Base-by-base conservation (phyloP, 1,284 basidiomycete species). In the Serendipita sp. region DNA sequence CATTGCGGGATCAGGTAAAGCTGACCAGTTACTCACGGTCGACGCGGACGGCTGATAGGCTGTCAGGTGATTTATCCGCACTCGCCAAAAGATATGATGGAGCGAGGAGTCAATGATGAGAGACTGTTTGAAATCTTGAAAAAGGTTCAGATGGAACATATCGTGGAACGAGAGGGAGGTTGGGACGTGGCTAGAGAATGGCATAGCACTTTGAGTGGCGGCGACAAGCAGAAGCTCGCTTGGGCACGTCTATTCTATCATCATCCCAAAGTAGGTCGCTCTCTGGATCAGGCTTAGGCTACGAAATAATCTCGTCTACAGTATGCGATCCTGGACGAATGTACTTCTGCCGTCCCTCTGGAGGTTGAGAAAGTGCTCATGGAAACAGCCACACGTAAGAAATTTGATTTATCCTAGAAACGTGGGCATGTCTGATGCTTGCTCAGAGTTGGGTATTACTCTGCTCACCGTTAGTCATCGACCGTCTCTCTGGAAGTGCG, bases 241-340 rank as follows among this genome's bases (percentile, higher is more conserved):
- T 98, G 96, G 93, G 94, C 93, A 3, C 78, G 95, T 65, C 73
- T 99, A 67, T 99, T 97, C 74, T 99, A 98, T 74, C 95, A 99
- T 73, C 79, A 81, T 67, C 95, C 95, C 17, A 93, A 93, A 79
- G 91, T 86, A 65, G 73, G 15, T n/a, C 53, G 2, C 26, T 8
- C 53, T n/a, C 6, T 61, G 8, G 22, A 47, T 10, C 8, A 8
- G 15, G 34, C 5, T 29, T 4, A 13, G 10, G n/a, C 2, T 58
- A 17, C 3, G 45, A 60, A 42, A 42, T 60, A 61, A 60, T 44
- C 49, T 12, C 4, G 26, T 32, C 10, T 2, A 10, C 64, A 93
- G 90, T 98, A 95, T 69, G 95, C 94, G 3, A 93, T 99, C 62
- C 78, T 98, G 49, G 95, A 98, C 71, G 95, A 99, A 73, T 95